Conservation (phyloP, 805 yeast species). For the Starmerella khaoyaiensis region DNA sequence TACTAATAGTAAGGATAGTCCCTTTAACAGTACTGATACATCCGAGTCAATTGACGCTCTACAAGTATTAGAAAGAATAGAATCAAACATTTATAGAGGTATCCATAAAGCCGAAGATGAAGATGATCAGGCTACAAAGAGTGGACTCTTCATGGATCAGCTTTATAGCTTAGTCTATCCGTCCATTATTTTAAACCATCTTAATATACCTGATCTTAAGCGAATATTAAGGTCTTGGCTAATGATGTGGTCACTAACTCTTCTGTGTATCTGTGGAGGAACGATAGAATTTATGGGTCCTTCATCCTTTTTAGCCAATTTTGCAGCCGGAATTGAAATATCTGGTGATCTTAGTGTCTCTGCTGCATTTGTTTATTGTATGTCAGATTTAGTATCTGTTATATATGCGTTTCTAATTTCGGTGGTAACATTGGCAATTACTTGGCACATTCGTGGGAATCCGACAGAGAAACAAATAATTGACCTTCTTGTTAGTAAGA, state of each 20-base stretch:
- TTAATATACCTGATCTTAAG: conserved; percentile 20
- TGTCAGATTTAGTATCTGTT: conserved; percentile 13
- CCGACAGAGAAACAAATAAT: conserved; percentile 13
- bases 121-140: not conserved
- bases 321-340: conserved; percentile 21
- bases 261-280: conserved; percentile 17
- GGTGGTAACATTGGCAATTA: conserved; percentile 22
- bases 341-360: conserved; percentile 23
- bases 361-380: conserved; percentile 14
- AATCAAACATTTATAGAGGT: conserved; percentile 4
- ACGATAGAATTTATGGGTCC: conserved; percentile 22
- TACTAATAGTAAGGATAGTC: too few relatives aligned
- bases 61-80: not conserved
- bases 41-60: not conserved
- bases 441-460: conserved; percentile 21
- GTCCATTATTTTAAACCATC: conserved; percentile 19
- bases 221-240: conserved; percentile 23
- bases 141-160: not conserved
- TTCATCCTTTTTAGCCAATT: conserved; percentile 21
- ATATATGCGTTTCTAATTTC: conserved; percentile 17
- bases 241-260: conserved; percentile 20
- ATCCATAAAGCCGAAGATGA: conserved; percentile 2
- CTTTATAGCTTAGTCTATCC: conserved; percentile 12
- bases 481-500: conserved; percentile 12
- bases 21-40: too few relatives aligned